Evolutionary conservation across 208 protist genomes (phyloP), one percentile per base, ranked within the genome.

Genomic region (Herpetomonas muscarum): DNA sequence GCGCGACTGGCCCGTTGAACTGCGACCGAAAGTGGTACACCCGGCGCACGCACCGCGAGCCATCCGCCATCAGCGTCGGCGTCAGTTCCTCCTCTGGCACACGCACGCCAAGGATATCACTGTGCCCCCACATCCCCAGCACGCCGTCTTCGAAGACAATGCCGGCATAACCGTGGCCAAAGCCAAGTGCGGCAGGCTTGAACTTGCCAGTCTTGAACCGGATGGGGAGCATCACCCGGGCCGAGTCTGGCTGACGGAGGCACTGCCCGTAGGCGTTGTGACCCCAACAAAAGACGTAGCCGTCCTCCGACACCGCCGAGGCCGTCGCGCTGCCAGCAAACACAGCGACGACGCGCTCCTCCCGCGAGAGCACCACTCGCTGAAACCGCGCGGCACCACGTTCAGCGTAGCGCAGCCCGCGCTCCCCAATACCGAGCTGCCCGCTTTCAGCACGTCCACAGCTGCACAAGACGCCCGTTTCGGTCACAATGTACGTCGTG

Each of bases 201-300:
- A 53, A 30, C 32, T 46, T 60, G 30, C 55, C 63, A 0, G 61
- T 59, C 29, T 54, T 41, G 44, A 81, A 71, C 21, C 64, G 67
- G 22, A 76, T 57, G n/a, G 80, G 71, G 13, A 31, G 39, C 31
- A 56, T 21, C 24, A 82, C 58, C 13, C 54, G 58, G 9, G 34
- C 61, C 17, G 50, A 29, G 19, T 58, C 64, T 0, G 62, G 55
- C 54, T 64, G 48, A 25, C 55, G 32, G 26, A 90, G 42, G 51
- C 82, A 90, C 69, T 94, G 87, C 10, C 84, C 81, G 61, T 74
- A 84, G 12, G 42, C 57, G 58, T 94, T 94, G 57, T 82, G 53
- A 42, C 87, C 87, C 81, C 84, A 92, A 31, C 70, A 49, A 59
- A 82, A 90, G 46, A 94, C 57, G 17, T 59, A 37, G 29, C 51